Evolutionary conservation across 148 eudicot genomes (phyloP).

Genomic region (Polygonum aviculare): DNA sequence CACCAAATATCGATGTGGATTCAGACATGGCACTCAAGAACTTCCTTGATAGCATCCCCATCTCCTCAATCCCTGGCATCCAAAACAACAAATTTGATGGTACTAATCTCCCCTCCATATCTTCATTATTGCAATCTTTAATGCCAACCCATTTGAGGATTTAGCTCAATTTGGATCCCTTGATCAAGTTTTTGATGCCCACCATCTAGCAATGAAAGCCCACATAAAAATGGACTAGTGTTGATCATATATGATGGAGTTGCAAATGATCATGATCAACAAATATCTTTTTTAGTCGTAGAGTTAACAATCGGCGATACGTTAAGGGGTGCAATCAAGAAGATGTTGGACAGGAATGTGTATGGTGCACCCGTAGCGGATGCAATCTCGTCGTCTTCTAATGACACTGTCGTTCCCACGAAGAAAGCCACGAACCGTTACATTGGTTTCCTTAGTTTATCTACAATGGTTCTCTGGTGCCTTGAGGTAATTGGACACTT

Average conservation of each 20-base stretch:
- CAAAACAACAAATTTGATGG: slow-evolving; percentile 1
- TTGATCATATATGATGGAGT: no score
- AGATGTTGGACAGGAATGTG: slow-evolving; percentile 28
- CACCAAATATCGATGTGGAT: neutral
- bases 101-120: neutral
- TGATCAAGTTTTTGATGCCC: neutral
- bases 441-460: slow-evolving; percentile 28
- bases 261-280: neutral
- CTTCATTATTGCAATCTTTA: neutral
- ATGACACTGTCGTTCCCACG: slow-evolving; percentile 4
- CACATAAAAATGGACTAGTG: neutral
- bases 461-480: slow-evolving; percentile 40
- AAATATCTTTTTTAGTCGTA: slow-evolving; percentile 10
- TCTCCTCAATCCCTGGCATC: slow-evolving; percentile 10
- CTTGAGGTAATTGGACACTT: slow-evolving; percentile 26
- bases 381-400: neutral
- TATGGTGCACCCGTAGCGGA: slow-evolving; percentile 29
- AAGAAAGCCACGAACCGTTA: slow-evolving; percentile 17
- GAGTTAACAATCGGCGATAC: slow-evolving; percentile 25
- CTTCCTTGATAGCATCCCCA: slow-evolving; percentile 11
- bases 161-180: neutral
- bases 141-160: neutral
- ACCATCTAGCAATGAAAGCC: no score
- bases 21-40: slow-evolving; percentile 8
- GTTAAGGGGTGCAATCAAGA: slow-evolving; percentile 20